Percentiles rank a stretch among this genome's conserved stretches.
Conservation (phyloP, 2,329 filamentous ascomycete genomes). For the Colletotrichum neosansevieriae region DNA sequence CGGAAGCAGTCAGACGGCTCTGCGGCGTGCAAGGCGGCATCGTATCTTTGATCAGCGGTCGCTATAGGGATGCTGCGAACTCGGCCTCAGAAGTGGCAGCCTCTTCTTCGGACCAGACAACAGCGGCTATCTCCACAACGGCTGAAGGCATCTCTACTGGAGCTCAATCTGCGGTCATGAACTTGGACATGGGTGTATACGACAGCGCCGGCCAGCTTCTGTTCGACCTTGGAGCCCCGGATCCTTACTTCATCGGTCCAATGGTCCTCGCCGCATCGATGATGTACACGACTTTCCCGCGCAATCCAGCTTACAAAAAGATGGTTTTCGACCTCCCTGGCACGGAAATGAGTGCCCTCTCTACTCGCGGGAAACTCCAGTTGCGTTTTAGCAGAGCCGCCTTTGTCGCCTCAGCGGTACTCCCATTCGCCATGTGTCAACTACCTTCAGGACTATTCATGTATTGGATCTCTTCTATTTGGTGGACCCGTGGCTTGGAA, state of each 20-base stretch:
- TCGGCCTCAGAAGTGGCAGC: constrained; percentile 8
- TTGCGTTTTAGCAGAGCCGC: constrained; percentile 23
- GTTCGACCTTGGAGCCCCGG: constrained; percentile 62
- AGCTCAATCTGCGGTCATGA: constrained; percentile 47
- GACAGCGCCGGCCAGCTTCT: constrained; percentile 69
- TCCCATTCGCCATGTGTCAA: constrained; percentile 51
- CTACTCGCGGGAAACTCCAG: constrained; percentile 9
- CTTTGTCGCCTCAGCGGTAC: constrained; percentile 31
- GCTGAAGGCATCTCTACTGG: constrained; percentile 42
- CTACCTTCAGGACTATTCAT: constrained; percentile 56
- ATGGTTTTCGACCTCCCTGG: constrained; percentile 14
- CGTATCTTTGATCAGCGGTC: constrained; percentile 41
- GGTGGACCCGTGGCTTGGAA: not conserved
- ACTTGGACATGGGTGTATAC: constrained; percentile 49
- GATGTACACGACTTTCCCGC: constrained; percentile 10
- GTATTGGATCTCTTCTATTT: constrained; percentile 52
- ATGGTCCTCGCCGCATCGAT: constrained; percentile 13
- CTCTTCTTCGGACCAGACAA: constrained; percentile 18
- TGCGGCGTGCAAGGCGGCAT: constrained; percentile 55
- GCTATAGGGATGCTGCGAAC: not conserved
- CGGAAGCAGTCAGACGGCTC: constrained; percentile 64
- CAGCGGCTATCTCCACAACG: constrained; percentile 12
- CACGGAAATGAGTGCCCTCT: not conserved
- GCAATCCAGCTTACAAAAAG: not conserved
- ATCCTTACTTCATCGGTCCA: constrained; percentile 65